Evolutionary conservation across 257 asterid species (phyloP).

Genomic region (Cynanchum wilfordii): DNA sequence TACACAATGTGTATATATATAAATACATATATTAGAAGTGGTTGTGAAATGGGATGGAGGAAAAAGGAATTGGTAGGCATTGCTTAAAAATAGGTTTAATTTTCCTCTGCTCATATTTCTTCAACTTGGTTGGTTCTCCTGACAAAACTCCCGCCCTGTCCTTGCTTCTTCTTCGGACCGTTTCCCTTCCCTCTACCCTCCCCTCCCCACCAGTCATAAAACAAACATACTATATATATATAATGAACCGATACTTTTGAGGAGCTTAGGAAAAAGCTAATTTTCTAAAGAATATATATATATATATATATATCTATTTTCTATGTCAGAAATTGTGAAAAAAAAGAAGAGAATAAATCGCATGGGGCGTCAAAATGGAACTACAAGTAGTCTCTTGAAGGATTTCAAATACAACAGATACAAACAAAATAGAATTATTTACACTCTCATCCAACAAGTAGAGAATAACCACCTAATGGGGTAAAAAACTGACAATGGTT

Average conservation of each 20-base stretch:
- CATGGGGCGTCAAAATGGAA: neutral
- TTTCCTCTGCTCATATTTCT: neutral
- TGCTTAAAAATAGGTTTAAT: neutral
- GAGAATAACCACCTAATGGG: conserved; percentile 35
- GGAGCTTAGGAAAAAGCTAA: too few relatives aligned
- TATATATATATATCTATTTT: too few relatives aligned
- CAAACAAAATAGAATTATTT: conserved; percentile 25
- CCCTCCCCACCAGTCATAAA: too few relatives aligned
- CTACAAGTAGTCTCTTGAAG: neutral
- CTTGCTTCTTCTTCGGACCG: neutral
- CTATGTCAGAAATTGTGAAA: too few relatives aligned
- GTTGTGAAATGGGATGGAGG: neutral
- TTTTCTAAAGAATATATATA: too few relatives aligned
- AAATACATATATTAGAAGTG: neutral
- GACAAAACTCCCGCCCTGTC: neutral
- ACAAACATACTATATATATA: too few relatives aligned
- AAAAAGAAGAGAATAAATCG: too few relatives aligned
- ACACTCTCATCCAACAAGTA: conserved; percentile 48
- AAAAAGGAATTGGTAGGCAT: neutral
- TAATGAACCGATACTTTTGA: too few relatives aligned
- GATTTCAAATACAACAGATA: neutral
- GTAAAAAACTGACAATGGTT: conserved; percentile 34
- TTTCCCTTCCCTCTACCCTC: neutral
- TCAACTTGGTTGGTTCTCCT: neutral
- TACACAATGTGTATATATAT: neutral